Conservation (phyloP, 768 basidiomycete genomes). For the Leccinum boreale region DNA sequence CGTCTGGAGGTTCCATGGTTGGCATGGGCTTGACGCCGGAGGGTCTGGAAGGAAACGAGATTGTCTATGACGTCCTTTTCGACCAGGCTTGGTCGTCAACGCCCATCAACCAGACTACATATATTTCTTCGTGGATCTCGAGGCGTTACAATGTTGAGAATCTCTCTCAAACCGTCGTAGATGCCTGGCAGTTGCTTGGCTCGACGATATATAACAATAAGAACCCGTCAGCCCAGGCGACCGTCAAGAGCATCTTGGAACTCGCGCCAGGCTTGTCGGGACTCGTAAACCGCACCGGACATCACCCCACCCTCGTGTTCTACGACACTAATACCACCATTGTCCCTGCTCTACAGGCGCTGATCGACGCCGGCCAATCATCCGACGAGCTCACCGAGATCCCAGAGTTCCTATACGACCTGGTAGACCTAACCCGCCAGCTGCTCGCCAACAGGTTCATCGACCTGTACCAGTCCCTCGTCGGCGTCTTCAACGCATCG, state of each 20-base stretch:
- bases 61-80: constrained; percentile 39
- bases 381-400: constrained; percentile 14
- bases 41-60: constrained; percentile 43
- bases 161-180: constrained; percentile 23
- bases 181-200: constrained; percentile 38
- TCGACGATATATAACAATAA: constrained; percentile 39
- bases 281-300: constrained; percentile 32
- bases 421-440: constrained; percentile 39
- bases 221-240: constrained; percentile 30
- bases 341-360: constrained; percentile 72
- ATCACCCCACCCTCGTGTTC: constrained; percentile 33
- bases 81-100: constrained; percentile 41
- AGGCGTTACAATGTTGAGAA: constrained; percentile 32
- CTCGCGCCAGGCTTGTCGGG: constrained; percentile 33
- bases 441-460: constrained; percentile 38
- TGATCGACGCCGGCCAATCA: constrained; percentile 40
- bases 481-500: constrained; percentile 27
- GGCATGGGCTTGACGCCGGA: constrained; percentile 40
- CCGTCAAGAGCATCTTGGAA: constrained; percentile 38
- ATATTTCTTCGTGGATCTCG: constrained; percentile 33
- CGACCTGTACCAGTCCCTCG: constrained; percentile 31
- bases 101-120: constrained; percentile 30
- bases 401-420: constrained; percentile 38
- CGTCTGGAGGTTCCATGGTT: constrained; percentile 33
- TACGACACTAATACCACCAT: constrained; percentile 52